Evolutionary conservation across 306 rosid species (phyloP).

Genomic region (Castanospermum australe): DNA sequence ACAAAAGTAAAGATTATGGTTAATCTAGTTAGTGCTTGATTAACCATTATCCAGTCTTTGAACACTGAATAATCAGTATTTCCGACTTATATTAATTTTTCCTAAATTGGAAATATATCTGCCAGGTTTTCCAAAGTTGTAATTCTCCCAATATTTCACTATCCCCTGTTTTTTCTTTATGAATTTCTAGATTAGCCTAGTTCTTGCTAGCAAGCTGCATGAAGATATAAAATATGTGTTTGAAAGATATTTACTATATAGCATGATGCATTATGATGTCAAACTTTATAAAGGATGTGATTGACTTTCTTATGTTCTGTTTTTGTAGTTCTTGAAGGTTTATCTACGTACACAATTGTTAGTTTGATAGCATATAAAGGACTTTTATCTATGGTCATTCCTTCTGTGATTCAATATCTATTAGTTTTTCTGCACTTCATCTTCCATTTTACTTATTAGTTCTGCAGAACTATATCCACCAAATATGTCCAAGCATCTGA

Average conservation of each 20-base stretch:
- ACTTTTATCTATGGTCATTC: background rate
- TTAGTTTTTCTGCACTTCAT: constrained; percentile 13
- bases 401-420: background rate
- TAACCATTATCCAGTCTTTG: background rate
- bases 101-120: background rate
- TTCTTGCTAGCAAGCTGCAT: constrained; percentile 5
- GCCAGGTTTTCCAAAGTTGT: background rate
- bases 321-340: background rate
- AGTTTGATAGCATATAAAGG: background rate
- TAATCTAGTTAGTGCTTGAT: background rate
- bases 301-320: background rate
- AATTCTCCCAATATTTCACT: background rate
- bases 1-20: background rate
- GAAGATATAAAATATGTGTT: background rate
- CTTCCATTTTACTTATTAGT: constrained; percentile 45
- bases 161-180: background rate
- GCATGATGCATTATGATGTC: background rate
- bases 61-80: background rate
- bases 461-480: constrained; percentile 81
- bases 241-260: constrained; percentile 8
- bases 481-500: constrained; percentile 65
- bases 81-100: background rate
- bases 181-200: background rate
- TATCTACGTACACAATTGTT: background rate
- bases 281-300: background rate